Base-by-base conservation (phyloP, 768 basidiomycete species). In the Boletus reticuloceps region DNA sequence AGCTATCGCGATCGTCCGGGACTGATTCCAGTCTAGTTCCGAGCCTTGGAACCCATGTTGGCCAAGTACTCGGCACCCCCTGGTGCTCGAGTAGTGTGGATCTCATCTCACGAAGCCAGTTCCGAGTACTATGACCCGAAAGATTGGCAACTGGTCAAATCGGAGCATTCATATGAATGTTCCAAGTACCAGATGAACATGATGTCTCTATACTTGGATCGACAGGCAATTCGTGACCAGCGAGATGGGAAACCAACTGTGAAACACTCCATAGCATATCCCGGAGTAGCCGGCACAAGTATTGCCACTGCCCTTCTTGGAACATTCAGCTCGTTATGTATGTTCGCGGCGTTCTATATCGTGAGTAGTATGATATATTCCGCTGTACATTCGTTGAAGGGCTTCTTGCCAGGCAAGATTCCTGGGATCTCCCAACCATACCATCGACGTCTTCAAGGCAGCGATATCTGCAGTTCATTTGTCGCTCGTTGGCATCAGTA, bases 171-270 rank as follows among this genome's bases (percentile, higher is more conserved):
- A 1, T 94, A 93, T 64, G 81, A 89, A 62, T 76, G 73, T 38
- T 77, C 82, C 12, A 94, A 94, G 69, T 91, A 88, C 64, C 86
- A 92, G 71, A 84, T 85, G 25, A 89, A 91, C 63, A 66, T 93
- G 45, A 73, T 92, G 40, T 76, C 78, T 1, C 71, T 81, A 2
- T 70, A 76, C 42, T 75, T 94, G 45, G 83, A 88, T 54, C 73
- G 65, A 31, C 66, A 69, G 6, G 76, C 82, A 19, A 58, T 72
- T 8, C 65, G 67, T 47, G 60, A 66, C 19, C 63, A 58, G 27
- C 41, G 41, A 16, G 44, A 54, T 38, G 64, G 62, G 38, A 56
- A 40, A 16, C 52, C 61, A 16, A 40, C 34, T 12, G 53, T 58
- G 22, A 53, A 84, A 42, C 89, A 93, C 66, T 73, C 89, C 54